phyloP scores from a whole-genome alignment of 345 rosid genomes.

The Passiflora organensis region DNA sequence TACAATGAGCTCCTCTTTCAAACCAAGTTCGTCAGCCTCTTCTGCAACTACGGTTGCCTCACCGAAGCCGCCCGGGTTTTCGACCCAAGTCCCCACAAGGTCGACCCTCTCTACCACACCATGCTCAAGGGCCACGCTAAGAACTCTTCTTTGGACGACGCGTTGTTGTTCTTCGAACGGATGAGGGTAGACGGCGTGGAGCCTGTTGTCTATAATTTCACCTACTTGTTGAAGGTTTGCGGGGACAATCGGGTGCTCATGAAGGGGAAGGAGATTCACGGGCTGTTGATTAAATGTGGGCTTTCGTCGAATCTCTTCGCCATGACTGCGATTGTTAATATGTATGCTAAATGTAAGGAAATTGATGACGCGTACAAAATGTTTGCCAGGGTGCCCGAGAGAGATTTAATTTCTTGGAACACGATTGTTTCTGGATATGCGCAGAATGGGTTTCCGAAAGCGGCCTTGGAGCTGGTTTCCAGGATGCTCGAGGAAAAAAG shows the following conservation, averaged over 20 bases:
- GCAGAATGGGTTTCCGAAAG: conserved; percentile 55
- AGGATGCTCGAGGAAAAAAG: conserved; percentile 47
- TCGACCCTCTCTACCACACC: conserved; percentile 66
- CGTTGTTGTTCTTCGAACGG: conserved; percentile 44
- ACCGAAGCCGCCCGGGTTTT: conserved; percentile 67
- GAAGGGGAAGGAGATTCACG: conserved; percentile 71
- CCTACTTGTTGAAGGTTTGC: conserved; percentile 63
- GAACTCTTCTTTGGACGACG: conserved; percentile 41
- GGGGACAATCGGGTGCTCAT: conserved; percentile 50
- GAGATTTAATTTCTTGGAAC: conserved; percentile 83
- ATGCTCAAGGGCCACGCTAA: conserved; percentile 76
- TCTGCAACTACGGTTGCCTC: conserved; percentile 60
- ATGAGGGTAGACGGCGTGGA: conserved; percentile 55
- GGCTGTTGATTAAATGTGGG: conserved; percentile 60
- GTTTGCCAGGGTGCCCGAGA: conserved; percentile 81
- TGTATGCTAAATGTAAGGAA: conserved; percentile 64
- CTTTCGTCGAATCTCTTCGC: conserved; percentile 51
- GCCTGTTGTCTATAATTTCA: conserved; percentile 67
- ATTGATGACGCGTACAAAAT: conserved; percentile 59
- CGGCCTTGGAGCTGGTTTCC: conserved; percentile 54
- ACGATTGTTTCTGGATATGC: conserved; percentile 72
- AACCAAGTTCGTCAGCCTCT: conserved; percentile 74
- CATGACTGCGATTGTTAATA: conserved; percentile 61
- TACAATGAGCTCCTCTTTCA: conserved; percentile 53
- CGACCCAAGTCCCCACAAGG: conserved; percentile 48